Evolutionary conservation across 1,284 basidiomycete species (phyloP), one percentile per base, ranked within the genome.

Genomic region (Apiotrichum mycotoxinovorans): DNA sequence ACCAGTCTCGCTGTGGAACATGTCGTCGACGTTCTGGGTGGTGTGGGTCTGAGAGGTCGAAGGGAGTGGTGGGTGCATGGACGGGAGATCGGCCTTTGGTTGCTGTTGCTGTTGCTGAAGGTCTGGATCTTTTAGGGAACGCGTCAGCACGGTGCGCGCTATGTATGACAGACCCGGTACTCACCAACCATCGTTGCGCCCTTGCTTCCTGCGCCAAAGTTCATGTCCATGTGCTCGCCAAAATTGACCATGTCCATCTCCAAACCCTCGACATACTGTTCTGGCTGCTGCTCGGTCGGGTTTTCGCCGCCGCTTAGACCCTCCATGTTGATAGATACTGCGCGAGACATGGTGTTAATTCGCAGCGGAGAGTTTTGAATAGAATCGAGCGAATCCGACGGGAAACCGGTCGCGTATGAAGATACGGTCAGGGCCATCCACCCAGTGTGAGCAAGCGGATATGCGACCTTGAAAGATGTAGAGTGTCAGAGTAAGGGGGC

Each of bases 171-270:
- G 30, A 34, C 27, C 30, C 44, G 22, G 14, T 27, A 58, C 60
- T 52, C 53, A 61, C 60, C 60, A 23, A 46, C 43, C 33, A 54
- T 38, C 10, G 56, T 20, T 20, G 18, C 33, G 18, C 46, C 46
- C 45, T 68, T 60, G n/a, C 60, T 67, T 18, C 10, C 33, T 23
- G n/a, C 34, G 18, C 44, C 54, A 69, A 72, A 65, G 72, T 69
- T 37, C 71, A 75, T 73, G 51, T 70, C 71, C n/a, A 70, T 52
- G 17, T 67, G 68, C 44, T 69, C 73, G 18, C 68, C 72, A 45
- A 75, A 75, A 61, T 71, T 70, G 54, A 73, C 63, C 66, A 73
- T 70, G 43, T 73, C 71, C 65, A 72, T 70, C 51, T 72, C 67
- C 11, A 71, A 53, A 26, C 52, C 38, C 17, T 57, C 55, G 23